Conservation (phyloP, 345 rosid species). For the Turnera subulata region DNA sequence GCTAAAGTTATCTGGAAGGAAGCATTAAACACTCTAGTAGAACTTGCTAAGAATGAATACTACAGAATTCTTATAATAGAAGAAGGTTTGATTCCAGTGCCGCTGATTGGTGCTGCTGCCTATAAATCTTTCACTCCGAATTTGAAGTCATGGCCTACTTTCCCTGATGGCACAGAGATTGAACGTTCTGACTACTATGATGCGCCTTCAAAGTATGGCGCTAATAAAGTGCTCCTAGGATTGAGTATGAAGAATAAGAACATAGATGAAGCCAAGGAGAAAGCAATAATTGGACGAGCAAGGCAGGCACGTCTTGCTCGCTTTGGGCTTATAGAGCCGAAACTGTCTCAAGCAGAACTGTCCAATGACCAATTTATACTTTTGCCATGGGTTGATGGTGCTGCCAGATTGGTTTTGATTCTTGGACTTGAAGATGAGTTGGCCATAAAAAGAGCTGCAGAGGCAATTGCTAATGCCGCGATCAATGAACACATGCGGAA, state of each 20-base stretch:
- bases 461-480: slow-evolving; percentile 68
- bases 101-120: slow-evolving; percentile 71
- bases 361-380: slow-evolving; percentile 43
- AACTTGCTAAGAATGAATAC: slow-evolving; percentile 72
- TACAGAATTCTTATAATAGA: slow-evolving; percentile 72
- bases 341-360: slow-evolving; percentile 32
- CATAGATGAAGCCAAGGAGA: slow-evolving; percentile 64
- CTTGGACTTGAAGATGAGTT: slow-evolving; percentile 72
- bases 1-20: slow-evolving; percentile 57
- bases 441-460: slow-evolving; percentile 69
- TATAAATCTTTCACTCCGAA: slow-evolving; percentile 63
- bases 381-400: slow-evolving; percentile 77
- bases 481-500: slow-evolving; percentile 71
- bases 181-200: slow-evolving; percentile 41
- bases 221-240: slow-evolving; percentile 74
- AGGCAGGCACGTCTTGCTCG: slow-evolving; percentile 86
- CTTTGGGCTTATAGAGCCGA: slow-evolving; percentile 62
- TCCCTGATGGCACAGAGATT: slow-evolving; percentile 71
- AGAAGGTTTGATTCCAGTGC: slow-evolving; percentile 80
- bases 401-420: slow-evolving; percentile 82
- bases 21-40: slow-evolving; percentile 70
- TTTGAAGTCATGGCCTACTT: slow-evolving; percentile 70
- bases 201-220: slow-evolving; percentile 75
- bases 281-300: slow-evolving; percentile 69
- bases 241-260: slow-evolving; percentile 37